Base-by-base conservation (phyloP, 2,329 filamentous ascomycete genomes). In the Emergomyces orientalis region DNA sequence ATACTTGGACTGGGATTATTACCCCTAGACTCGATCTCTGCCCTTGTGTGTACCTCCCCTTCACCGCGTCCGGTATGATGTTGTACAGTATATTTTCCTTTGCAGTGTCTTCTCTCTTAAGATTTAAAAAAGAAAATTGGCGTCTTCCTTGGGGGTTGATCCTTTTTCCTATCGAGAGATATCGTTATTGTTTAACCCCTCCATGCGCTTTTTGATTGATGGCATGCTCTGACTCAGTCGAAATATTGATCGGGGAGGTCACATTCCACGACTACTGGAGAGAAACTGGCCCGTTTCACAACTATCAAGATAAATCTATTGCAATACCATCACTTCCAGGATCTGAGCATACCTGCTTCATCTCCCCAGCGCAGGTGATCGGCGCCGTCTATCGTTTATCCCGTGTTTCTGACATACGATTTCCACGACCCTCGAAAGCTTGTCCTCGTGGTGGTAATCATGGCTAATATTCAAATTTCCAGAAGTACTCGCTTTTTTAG, bases 61-160 rank as follows among this genome's bases (percentile, higher is more conserved):
- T n/a, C 32, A 52, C n/a, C 39, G 17, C 19, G 43, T 59, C 41
- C 22, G 17, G 17, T 45, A n/a, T 59, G 22, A 47, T 47, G 55
- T 45, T 58, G 19, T 47, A 59, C 11, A 30, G 19, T 22, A 25
- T 27, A 34, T 27, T 59, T 59, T 59, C 54, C 54, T 41, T 11
- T 59, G 14, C 19, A 47, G 47, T 47, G 17, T 37, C 11, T 8
- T 22, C 25, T 47, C 7, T 45, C 55, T 55, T 25, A 47, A 27
- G 57, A 19, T 5, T 47, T 39, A 57, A 59, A 59, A 47, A 47
- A 49, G 34, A 59, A 30, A 58, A 25, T 34, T 34, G 57, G 14
- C 30, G 34, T 58, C 19, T 56, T 56, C 3, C 37, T 17, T 17
- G 19, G n/a, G 3, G 19, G 22, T 13, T 27, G 11, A 3, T 45